Base-by-base conservation (phyloP, 345 rosid genomes). In the Bruguiera sexangula region DNA sequence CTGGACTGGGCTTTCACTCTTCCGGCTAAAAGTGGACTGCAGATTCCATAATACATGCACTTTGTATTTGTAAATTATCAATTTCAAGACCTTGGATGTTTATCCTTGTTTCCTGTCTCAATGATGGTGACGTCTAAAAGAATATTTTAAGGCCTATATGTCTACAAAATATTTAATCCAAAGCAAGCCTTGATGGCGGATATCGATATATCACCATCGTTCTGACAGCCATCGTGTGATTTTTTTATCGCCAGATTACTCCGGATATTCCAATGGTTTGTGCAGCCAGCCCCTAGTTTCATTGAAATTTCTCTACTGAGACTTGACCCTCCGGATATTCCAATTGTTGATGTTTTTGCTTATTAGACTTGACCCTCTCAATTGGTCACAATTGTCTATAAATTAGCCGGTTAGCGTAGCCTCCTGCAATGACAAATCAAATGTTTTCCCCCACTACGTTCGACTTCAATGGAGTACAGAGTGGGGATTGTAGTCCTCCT, bases 401-500 rank as follows among this genome's bases (percentile, higher is more conserved):
- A 73, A 54, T 56, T 79, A 27, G 54, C 65, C 32, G 56, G 29
- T 54, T 13, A 10, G 27, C 55, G 63, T 57, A 1, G 9, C 60
- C 22, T 22, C 43, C 56, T 55, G 60, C 22, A 36, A 82, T 82
- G 83, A 55, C 82, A 20, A 68, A 61, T 62, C 69, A 39, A 16
- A 69, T 67, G 65, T 69, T 67, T 60, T 62, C 82, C 68, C 71
- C 62, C 64, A 22, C 70, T 16, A 62, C 80, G 20, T 78, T 69
- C n/a, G 79, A 27, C 29, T 27, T 27, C 29, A 27, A 27, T 1
- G 29, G 78, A 80, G 70, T 73, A 63, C 82, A 75, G 62, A 76
- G 65, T 46, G 79, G 63, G 31, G 64, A 29, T 59, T 58, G 8
- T 68, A 34, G 18, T 39, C 62, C 61, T 27, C 32, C 58, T 50